A percentile compares a stretch with the other conserved stretches of the same genome.
Evolutionary conservation across 768 basidiomycete genomes (phyloP).

Genomic region (Favolaschia claudopus): DNA sequence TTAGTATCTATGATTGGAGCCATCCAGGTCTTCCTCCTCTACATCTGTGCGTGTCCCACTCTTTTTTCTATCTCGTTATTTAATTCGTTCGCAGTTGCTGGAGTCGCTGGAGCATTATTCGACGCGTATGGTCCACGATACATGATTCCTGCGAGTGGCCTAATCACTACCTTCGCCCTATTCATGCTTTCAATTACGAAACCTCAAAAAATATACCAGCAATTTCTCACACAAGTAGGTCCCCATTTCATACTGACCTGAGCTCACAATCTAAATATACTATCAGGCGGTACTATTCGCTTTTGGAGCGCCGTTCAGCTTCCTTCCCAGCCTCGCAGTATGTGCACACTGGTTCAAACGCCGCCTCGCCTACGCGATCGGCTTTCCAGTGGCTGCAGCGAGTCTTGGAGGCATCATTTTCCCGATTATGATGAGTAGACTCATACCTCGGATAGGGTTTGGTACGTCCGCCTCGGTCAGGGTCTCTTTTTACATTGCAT

Average conservation of each 20-base stretch:
- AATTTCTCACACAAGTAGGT: constrained; percentile 35
- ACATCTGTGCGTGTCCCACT: constrained; percentile 20
- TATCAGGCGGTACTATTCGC: background rate
- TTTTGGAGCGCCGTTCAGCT: constrained; percentile 31
- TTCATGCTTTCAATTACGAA: constrained; percentile 37
- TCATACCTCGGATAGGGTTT: constrained; percentile 31
- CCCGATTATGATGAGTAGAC: constrained; percentile 32
- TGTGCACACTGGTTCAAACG: constrained; percentile 45
- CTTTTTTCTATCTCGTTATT: background rate
- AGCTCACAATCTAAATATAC: background rate
- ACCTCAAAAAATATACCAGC: constrained; percentile 36
- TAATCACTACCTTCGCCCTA: constrained; percentile 29
- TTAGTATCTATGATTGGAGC: constrained; percentile 40
- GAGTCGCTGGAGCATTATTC: constrained; percentile 32
- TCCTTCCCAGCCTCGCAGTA: constrained; percentile 42
- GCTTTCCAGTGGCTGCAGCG: constrained; percentile 40
- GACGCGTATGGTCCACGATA: constrained; percentile 30
- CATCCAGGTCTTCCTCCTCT: constrained; percentile 36
- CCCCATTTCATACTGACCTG: constrained; percentile 31
- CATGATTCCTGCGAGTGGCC: constrained; percentile 32
- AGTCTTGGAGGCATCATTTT: constrained; percentile 42
- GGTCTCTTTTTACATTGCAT: background rate
- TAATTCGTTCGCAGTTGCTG: constrained; percentile 22
- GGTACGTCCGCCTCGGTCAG: constrained; percentile 5
- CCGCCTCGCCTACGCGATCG: constrained; percentile 40